phyloP scores from a whole-genome alignment of 2,329 filamentous ascomycete genomes.

The Cadophora luteo-olivacea region DNA sequence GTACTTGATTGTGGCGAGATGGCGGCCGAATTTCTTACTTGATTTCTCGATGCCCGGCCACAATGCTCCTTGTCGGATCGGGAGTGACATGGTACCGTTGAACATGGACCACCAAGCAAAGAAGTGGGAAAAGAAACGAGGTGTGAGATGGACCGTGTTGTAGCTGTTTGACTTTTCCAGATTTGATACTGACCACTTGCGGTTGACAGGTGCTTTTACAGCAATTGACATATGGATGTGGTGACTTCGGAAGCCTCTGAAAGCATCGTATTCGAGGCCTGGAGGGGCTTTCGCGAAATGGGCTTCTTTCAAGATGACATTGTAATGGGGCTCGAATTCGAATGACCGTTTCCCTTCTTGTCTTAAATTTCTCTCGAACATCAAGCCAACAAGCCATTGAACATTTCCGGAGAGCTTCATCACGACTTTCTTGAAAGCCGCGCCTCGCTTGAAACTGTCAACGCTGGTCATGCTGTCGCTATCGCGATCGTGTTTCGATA shows the following conservation, averaged over 20 bases:
- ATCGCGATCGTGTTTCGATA: slow-evolving; percentile 57
- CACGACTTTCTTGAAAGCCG: slow-evolving; percentile 96
- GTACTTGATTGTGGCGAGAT: slow-evolving; percentile 98
- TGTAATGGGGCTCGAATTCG: slow-evolving; percentile 90
- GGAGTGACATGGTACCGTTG: slow-evolving; percentile 91
- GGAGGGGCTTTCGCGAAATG: slow-evolving; percentile 67
- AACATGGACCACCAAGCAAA: slow-evolving; percentile 98
- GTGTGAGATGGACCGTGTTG: slow-evolving; percentile 93
- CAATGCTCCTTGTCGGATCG: slow-evolving; percentile 87
- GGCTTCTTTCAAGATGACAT: slow-evolving; percentile 85
- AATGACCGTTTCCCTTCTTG: slow-evolving; percentile 75
- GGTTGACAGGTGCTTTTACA: slow-evolving; percentile 83
- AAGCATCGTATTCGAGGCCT: slow-evolving; percentile 81
- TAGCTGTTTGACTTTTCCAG: slow-evolving; percentile 85
- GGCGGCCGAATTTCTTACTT: slow-evolving; percentile 97
- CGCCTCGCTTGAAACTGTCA: slow-evolving; percentile 72
- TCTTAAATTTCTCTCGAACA: slow-evolving; percentile 86
- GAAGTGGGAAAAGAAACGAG: slow-evolving; percentile 97
- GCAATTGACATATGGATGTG: slow-evolving; percentile 96
- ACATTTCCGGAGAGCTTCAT: slow-evolving; percentile 99
- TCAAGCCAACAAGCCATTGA: slow-evolving; percentile 87
- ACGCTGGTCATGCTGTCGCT: slow-evolving; percentile 58
- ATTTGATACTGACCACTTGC: slow-evolving; percentile 83
- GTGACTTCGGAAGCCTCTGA: slow-evolving; percentile 92
- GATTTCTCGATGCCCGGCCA: slow-evolving; percentile 95